Evolutionary conservation across 352 stramenopile species (phyloP), one percentile per base, ranked within the genome.

Genomic region (Globisporangium iwayamae): DNA sequence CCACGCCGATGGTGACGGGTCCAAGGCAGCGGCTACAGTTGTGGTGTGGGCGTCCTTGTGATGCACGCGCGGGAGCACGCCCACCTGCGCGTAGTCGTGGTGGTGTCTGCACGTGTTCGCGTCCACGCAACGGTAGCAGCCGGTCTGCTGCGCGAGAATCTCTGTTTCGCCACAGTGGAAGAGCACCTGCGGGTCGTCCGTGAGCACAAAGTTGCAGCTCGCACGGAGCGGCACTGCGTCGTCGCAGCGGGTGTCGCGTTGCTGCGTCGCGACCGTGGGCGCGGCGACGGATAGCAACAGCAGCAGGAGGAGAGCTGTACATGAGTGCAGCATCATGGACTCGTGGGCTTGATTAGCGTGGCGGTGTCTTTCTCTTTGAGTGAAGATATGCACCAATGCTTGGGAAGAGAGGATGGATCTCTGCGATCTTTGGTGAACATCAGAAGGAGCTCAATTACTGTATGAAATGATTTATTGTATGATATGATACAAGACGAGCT

Each of bases 91-190:
- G 18, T 65, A 28, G 46, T 65, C 25, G 47, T 13, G 18, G 10
- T 51, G 45, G 25, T 1, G 58, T 28, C 2, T 51, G 65, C 78
- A 89, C 10, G 72, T 78, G 0, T 18, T 20, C 0, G 47, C 32
- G 34, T 85, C 65, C 16, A 91, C 78, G 47, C 79, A 89, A 3
- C 63, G 47, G 47, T 72, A 84, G 67, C 82, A 91, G n/a, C 83
- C 79, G 16, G 53, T 11, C 18, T 72, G 75, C 0, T 83, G 36
- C 16, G 83, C 80, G 39, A 85, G 65, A 30, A 90, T 53, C 39
- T 72, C 53, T 13, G 61, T 45, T 0, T 22, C 20, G 1, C 55
- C 62, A 50, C 77, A 85, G 20, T 60, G 60, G 25, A 69, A 74
- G 10, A 60, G 59, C 7, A 64, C 45, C 10, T 71, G 54, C 20